Base-by-base conservation (phyloP, 2,329 filamentous ascomycete genomes). In the Aureobasidium leucospermi region DNA sequence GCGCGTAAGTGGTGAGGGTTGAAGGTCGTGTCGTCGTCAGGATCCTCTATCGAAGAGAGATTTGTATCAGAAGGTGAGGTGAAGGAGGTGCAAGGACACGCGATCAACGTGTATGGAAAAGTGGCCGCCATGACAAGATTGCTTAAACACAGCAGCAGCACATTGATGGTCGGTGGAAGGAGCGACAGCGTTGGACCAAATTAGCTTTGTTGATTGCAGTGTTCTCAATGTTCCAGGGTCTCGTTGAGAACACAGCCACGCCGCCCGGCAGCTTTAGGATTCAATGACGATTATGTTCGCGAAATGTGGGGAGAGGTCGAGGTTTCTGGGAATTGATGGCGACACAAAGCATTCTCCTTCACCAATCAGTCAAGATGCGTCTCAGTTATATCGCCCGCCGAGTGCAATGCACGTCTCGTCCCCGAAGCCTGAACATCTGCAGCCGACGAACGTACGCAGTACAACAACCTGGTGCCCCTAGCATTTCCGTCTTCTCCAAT, bases 401-500 rank as follows among this genome's bases (percentile, higher is more conserved):
- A 32, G 55, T 48, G 32, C 55, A 58, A 58, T 58, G 23, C 34
- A 39, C 55, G 13, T 47, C 32, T 13, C 42, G 31, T 6, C 43
- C 49, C 1, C 43, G 32, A 16, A 41, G 4, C 5, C 13, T 38
- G 19, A 45, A 42, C 19, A 11, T 42, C 19, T 32, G 23, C 10
- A 36, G 59, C 19, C 42, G 47, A 39, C 48, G 59, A 2, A 56
- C 4, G 60, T 96, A 94, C 75, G 92, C 93, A 55, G 83, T 89
- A 61, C 87, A 91, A 74, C 81, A 89, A 19, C 80, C 89, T 2
- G 89, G 90, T 62, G 84, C 85, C 42, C 89, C 91, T 29, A 84
- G 86, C 39, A 85, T 95, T 66, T 87, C 96, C 66, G 89, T 99
- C 72, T 99, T 99, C 83, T 95, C 96, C 75, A 84, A 86, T 63